Evolutionary conservation across 2,329 filamentous ascomycete species (phyloP).

Genomic region (Fusarium sp.): DNA sequence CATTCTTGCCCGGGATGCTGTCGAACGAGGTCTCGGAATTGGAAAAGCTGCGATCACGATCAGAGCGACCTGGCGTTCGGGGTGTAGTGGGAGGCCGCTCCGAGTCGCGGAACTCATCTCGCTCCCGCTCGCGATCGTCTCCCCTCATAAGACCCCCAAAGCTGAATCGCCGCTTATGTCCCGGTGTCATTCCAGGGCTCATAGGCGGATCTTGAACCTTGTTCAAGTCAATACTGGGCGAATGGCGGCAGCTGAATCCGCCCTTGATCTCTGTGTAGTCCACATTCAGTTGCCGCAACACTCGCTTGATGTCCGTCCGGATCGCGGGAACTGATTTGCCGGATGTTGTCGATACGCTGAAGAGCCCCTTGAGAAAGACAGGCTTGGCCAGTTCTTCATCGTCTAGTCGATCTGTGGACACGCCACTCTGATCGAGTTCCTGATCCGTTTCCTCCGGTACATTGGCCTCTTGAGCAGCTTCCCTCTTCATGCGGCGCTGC

Average conservation of each 20-base stretch:
- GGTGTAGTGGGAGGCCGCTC: conserved; percentile 59
- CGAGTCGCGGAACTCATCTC: conserved; percentile 79
- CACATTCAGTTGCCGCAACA: conserved; percentile 89
- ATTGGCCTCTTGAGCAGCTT: conserved; percentile 80
- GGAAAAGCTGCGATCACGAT: conserved; percentile 81
- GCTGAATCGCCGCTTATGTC: conserved; percentile 84
- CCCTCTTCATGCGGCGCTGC: conserved; percentile 81
- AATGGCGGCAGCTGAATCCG: conserved; percentile 90
- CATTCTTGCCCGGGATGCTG: conserved; percentile 71
- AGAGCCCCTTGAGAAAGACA: conserved; percentile 94
- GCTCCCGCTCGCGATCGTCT: conserved; percentile 75
- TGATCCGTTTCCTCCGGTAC: conserved; percentile 93
- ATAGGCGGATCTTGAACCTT: conserved; percentile 76
- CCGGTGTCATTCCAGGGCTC: conserved; percentile 69
- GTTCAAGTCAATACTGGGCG: conserved; percentile 89
- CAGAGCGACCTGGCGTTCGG: conserved; percentile 62
- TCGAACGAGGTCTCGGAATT: conserved; percentile 91
- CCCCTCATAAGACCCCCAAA: conserved; percentile 77
- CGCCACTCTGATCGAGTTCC: conserved; percentile 76
- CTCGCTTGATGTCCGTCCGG: conserved; percentile 89
- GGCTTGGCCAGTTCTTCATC: conserved; percentile 89
- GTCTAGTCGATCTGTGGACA: conserved; percentile 73
- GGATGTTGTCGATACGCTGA: conserved; percentile 97
- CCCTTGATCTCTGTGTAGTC: conserved; percentile 93
- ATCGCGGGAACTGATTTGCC: conserved; percentile 91